Conservation (phyloP, 78 protist species). For the Dictyostelium capitatum region DNA sequence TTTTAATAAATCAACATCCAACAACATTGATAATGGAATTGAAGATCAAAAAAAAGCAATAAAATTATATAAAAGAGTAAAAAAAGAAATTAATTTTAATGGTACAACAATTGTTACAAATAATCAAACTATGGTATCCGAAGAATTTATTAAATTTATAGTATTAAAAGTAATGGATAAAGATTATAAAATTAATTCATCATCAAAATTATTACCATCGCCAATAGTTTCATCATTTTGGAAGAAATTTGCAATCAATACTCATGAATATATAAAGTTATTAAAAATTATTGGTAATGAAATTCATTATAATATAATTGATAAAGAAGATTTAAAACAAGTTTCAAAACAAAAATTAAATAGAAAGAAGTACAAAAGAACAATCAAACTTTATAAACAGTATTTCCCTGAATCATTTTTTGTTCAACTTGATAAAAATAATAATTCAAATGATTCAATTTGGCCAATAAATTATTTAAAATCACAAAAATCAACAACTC, state of each 20-base stretch:
- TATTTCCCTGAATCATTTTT: not conserved
- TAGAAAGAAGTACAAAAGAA: not conserved
- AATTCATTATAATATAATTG: not conserved
- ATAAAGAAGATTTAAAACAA: not conserved
- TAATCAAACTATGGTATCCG: not conserved
- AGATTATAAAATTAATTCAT: not conserved
- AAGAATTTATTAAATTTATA: constrained; percentile 6
- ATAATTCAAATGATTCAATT: not conserved
- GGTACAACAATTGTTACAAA: no score
- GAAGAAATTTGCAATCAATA: not conserved
- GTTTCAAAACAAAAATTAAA: not conserved
- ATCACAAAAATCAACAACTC: no score
- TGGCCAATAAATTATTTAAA: not conserved
- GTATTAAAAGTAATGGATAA: not conserved
- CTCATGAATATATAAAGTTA: not conserved
- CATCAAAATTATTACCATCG: not conserved
- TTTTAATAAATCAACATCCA: no score
- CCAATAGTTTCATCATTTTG: not conserved
- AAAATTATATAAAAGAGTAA: not conserved
- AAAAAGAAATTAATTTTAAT: not conserved
- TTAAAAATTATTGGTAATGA: not conserved
- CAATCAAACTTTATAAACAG: not conserved
- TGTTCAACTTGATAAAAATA: not conserved
- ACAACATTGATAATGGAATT: not conserved
- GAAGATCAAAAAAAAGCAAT: not conserved